phyloP scores from a whole-genome alignment of 768 basidiomycete species.

The Hirschioporus abietinus region DNA sequence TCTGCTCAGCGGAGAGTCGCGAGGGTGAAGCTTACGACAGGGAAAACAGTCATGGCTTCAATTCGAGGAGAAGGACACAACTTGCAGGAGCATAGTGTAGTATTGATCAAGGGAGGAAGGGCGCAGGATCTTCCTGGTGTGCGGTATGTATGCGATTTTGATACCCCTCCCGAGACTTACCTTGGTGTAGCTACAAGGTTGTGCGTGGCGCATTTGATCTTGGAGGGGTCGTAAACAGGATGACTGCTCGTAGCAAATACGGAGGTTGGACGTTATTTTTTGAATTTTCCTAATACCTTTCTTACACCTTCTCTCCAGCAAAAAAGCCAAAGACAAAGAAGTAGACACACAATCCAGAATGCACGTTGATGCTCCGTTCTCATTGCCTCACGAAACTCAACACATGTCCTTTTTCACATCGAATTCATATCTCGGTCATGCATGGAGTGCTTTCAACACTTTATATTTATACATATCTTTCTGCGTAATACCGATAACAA shows the following conservation, averaged over 20 bases:
- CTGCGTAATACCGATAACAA: not conserved
- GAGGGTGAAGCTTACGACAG: conserved; percentile 85
- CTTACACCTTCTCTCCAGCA: conserved; percentile 35
- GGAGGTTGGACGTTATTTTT: conserved; percentile 52
- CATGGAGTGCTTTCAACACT: not conserved
- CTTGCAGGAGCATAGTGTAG: conserved; percentile 95
- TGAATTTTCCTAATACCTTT: conserved; percentile 1
- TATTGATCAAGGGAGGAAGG: conserved; percentile 90
- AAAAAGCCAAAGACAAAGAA: conserved; percentile 83
- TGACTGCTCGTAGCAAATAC: conserved; percentile 83
- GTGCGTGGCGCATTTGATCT: conserved; percentile 92
- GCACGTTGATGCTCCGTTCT: too few relatives aligned
- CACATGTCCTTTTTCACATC: not conserved
- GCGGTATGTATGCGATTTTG: conserved; percentile 46
- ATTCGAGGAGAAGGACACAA: conserved; percentile 98
- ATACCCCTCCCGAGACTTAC: conserved; percentile 6
- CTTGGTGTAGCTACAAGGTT: conserved; percentile 74
- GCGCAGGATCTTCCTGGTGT: conserved; percentile 98
- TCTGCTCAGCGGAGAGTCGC: conserved; percentile 98
- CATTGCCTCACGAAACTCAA: not conserved
- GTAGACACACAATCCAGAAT: conserved; percentile 13
- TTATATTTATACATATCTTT: not conserved
- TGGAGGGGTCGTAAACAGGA: conserved; percentile 81
- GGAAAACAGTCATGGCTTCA: conserved; percentile 87
- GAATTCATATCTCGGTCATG: not conserved